These are phyloP conservation scores for Sporothrix inflata DNA, from an alignment of 2,329 filamentous ascomycete genomes.

Conservation along the genomic window DNA sequence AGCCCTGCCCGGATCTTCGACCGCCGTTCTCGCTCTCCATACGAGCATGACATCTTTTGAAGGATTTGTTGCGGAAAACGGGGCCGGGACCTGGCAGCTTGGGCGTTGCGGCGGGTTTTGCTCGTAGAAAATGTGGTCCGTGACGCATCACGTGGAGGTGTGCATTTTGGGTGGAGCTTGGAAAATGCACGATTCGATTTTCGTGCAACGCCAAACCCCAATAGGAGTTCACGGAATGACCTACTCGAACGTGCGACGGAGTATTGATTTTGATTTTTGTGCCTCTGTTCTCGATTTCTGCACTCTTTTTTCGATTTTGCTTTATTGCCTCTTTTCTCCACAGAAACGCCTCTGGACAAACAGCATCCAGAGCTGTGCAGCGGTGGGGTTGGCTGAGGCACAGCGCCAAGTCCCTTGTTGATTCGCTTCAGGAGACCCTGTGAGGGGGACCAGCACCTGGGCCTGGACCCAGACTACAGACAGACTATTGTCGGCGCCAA, in stretches of 20 bases:
- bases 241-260: not conserved
- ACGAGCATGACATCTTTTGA: not conserved
- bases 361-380: not conserved
- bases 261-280: not conserved
- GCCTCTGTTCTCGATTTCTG: not conserved
- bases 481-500: slow-evolving; percentile 5
- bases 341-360: no score
- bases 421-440: not conserved
- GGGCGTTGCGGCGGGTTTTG: not conserved
- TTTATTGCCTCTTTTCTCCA: no score
- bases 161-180: not conserved
- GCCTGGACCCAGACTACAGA: not conserved
- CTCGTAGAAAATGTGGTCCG: not conserved
- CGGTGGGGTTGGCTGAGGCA: not conserved
- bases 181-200: slow-evolving; percentile 5
- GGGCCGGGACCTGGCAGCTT: not conserved
- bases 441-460: not conserved
- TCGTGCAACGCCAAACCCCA: slow-evolving; percentile 3
- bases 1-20: not conserved
- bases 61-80: not conserved
- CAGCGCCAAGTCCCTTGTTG: not conserved
- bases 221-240: not conserved
- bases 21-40: not conserved
- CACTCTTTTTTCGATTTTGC: not conserved
- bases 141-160: not conserved